Base-by-base conservation (phyloP, 768 basidiomycete genomes). In the Leccinum pellstonianum region DNA sequence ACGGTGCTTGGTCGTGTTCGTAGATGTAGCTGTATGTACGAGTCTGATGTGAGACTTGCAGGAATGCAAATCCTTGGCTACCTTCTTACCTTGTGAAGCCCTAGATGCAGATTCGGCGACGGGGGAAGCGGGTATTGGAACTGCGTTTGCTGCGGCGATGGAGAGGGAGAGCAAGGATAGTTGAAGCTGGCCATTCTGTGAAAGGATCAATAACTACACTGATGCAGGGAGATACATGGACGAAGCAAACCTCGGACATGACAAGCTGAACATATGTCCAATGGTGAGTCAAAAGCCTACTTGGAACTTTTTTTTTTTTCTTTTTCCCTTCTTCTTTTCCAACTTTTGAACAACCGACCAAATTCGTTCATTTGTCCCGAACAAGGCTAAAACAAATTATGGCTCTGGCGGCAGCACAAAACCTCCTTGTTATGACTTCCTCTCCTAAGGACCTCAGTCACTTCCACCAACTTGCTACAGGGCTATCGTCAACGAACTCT, bases 121-220 rank as follows among this genome's bases (percentile, higher is more conserved):
- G 54, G 64, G 52, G 48, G 59, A 62, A 38, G 79, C 65, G 23
- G 80, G 73, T 49, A 86, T 80, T 49, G 86, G 83, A 0, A 68
- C 67, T 37, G 79, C 83, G 55, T 66, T 79, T 35, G 80, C 78
- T 9, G 86, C 86, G 8, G 81, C 86, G 41, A 86, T 76, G 61
- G 89, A 89, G 56, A 91, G 75, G 6, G 88, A 90, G 46, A 91
- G 81, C 21, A 91, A 77, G 66, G 87, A 88, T 52, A 62, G 62
- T 51, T 60, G 61, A 21, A 58, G 31, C 23, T 62, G 60, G 38
- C 1, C 63, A 64, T 65, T 61, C 63, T 64, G 4, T 5, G 11
- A 35, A 51, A 49, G 23, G 19, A 37, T 58, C 55, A 51, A 52
- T n/a, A 9, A 29, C 29, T 29, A 29, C 29, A 29, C 29, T 29